Evolutionary conservation across 108 stramenopile genomes (phyloP).

Genomic region (Pinguiococcus pyrenoidosus): DNA sequence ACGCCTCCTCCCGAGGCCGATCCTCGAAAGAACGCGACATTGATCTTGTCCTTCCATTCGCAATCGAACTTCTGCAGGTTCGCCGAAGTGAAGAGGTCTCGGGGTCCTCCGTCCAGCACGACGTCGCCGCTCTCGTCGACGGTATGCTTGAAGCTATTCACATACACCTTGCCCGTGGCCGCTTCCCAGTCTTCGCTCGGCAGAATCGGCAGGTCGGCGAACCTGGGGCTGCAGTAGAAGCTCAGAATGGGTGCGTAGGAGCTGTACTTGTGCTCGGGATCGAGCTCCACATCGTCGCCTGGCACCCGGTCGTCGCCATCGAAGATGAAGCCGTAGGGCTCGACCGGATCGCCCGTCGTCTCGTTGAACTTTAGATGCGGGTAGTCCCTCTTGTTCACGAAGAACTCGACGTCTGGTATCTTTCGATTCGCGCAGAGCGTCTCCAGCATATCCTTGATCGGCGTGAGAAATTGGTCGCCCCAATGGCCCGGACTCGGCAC

Average conservation of each 20-base stretch:
- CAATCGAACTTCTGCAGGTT: slow-evolving; percentile 91
- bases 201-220: slow-evolving; percentile 97
- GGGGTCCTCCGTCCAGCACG: slow-evolving; percentile 56
- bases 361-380: slow-evolving; percentile 92
- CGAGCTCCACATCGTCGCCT: slow-evolving; percentile 65
- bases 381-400: slow-evolving; percentile 98
- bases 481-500: slow-evolving; percentile 61
- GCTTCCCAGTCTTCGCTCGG: slow-evolving; percentile 99
- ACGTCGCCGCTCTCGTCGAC: slow-evolving; percentile 43
- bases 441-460: slow-evolving; percentile 87
- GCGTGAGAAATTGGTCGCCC: slow-evolving; percentile 91
- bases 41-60: slow-evolving; percentile 74
- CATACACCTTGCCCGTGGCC: slow-evolving; percentile 74
- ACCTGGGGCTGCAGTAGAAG: slow-evolving; percentile 73
- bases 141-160: slow-evolving; percentile 23
- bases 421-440: slow-evolving; percentile 66
- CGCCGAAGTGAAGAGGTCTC: slow-evolving; percentile 92
- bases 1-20: slow-evolving; percentile 96
- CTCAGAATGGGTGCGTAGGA: slow-evolving; percentile 88
- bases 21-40: slow-evolving; percentile 95
- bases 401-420: slow-evolving; percentile 97
- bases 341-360: slow-evolving; percentile 50
- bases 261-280: slow-evolving; percentile 61
- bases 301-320: slow-evolving; percentile 84
- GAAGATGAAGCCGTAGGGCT: slow-evolving; percentile 98